Evolutionary conservation across 192 early-diverging fungal species (phyloP).

Genomic region (Mortierella hygrophila): DNA sequence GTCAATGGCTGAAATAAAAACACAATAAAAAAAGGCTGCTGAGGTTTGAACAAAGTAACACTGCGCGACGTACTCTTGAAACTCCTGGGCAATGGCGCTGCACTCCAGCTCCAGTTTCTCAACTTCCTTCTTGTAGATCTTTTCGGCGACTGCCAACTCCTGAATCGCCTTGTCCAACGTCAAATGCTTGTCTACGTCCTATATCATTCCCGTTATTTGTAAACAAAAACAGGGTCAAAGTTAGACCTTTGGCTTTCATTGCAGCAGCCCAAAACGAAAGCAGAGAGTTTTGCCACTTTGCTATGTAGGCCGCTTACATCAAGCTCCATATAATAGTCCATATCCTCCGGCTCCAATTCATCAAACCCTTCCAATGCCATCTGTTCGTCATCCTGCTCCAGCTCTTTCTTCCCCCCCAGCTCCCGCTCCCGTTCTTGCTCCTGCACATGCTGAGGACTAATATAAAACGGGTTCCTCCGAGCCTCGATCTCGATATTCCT

Average conservation of each 20-base stretch:
- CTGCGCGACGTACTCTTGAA: slow-evolving; percentile 30
- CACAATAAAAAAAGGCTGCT: too few relatives aligned
- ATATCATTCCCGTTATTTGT: not conserved
- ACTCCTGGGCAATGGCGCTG: slow-evolving; percentile 28
- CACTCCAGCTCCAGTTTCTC: slow-evolving; percentile 26
- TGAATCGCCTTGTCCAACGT: slow-evolving; percentile 50
- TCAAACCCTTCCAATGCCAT: slow-evolving; percentile 1
- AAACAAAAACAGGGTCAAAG: not conserved
- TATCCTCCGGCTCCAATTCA: not conserved
- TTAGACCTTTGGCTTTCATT: not conserved
- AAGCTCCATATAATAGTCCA: slow-evolving; percentile 20
- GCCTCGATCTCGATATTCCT: slow-evolving; percentile 55
- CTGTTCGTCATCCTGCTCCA: not conserved
- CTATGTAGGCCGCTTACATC: not conserved
- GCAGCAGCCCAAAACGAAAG: not conserved
- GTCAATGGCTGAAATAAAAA: not conserved
- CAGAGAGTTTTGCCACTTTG: too few relatives aligned
- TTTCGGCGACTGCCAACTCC: slow-evolving; percentile 35
- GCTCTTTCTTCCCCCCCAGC: not conserved
- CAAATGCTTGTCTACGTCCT: slow-evolving; percentile 51
- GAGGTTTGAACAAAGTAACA: too few relatives aligned
- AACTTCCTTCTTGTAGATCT: slow-evolving; percentile 38
- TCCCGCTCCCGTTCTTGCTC: not conserved
- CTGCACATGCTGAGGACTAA: not conserved
- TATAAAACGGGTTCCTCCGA: slow-evolving; percentile 37